phyloP scores from a whole-genome alignment of 192 early-diverging fungal genomes.

The Tieghemiomyces parasiticus region DNA sequence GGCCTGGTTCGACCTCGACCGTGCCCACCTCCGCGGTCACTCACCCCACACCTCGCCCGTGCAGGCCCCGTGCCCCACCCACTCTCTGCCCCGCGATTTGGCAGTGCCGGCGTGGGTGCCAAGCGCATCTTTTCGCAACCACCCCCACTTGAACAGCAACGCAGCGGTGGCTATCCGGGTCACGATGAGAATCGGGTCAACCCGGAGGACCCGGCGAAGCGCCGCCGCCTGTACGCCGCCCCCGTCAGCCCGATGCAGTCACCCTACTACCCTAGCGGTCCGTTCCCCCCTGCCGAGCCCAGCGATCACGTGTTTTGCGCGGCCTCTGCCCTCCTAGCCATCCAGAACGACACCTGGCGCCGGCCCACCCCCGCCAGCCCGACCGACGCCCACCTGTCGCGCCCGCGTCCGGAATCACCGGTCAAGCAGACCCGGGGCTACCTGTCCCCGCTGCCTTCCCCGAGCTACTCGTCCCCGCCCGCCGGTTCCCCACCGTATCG shows the following conservation, averaged over 20 bases:
- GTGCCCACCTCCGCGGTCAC: neutral
- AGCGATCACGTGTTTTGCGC: neutral
- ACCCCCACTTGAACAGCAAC: too few relatives aligned
- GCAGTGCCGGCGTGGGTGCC: too few relatives aligned
- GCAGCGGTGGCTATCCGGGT: too few relatives aligned
- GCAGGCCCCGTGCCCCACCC: too few relatives aligned
- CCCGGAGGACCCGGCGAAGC: neutral
- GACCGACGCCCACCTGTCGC: neutral
- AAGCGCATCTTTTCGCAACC: too few relatives aligned
- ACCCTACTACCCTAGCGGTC: neutral
- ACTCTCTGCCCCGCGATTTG: too few relatives aligned
- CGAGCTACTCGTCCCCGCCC: neutral
- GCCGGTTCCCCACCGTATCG: neutral
- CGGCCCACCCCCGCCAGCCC: too few relatives aligned
- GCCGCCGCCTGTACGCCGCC: neutral
- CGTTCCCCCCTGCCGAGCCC: neutral
- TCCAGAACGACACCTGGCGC: neutral
- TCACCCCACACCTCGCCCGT: slow-evolving; percentile 1
- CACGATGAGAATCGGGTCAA: neutral
- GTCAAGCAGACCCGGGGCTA: neutral
- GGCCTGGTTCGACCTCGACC: neutral
- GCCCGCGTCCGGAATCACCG: neutral
- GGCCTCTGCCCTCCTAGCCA: neutral
- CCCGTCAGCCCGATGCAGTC: neutral
- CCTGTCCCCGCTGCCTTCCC: neutral